Conservation (phyloP, 2,329 filamentous ascomycete species). For the Lanzia echinophila region DNA sequence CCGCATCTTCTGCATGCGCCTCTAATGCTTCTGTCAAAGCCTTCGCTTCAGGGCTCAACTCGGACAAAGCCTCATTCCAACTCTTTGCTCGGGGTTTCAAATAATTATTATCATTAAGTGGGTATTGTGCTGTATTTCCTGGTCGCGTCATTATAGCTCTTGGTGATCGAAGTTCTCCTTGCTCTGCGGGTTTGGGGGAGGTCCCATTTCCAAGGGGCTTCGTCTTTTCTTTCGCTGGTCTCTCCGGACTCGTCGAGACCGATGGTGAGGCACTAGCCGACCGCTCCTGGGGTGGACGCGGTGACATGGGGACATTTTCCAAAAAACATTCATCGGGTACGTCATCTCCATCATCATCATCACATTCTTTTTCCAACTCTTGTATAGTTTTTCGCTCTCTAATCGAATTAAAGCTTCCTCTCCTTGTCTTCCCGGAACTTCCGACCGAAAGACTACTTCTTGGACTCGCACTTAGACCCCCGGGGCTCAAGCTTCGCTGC, state of each 20-base stretch:
- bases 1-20: constrained; percentile 63
- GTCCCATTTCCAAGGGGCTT: constrained; percentile 51
- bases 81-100: constrained; percentile 56
- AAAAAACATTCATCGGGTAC: constrained; percentile 74
- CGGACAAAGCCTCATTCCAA: constrained; percentile 64
- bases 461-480: constrained; percentile 12
- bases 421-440: constrained; percentile 13
- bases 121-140: constrained; percentile 46
- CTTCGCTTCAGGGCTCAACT: constrained; percentile 66
- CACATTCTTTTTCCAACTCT: constrained; percentile 69
- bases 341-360: constrained; percentile 69
- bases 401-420: constrained; percentile 61
- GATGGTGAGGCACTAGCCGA: constrained; percentile 48
- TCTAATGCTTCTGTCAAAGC: constrained; percentile 75
- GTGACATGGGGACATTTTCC: constrained; percentile 77
- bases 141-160: constrained; percentile 37
- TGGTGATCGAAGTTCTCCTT: constrained; percentile 44
- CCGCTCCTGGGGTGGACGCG: constrained; percentile 53
- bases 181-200: constrained; percentile 50
- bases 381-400: constrained; percentile 58
- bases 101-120: constrained; percentile 42
- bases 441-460: constrained; percentile 22
- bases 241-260: constrained; percentile 30
- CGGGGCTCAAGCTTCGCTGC: constrained; percentile 28
- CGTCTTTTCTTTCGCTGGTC: constrained; percentile 25